Percentiles rank a stretch among this genome's conserved stretches.
These are phyloP conservation scores for Setaria viridis DNA, from an alignment of 202 grass and related monocot species.

Conservation along the genomic window DNA sequence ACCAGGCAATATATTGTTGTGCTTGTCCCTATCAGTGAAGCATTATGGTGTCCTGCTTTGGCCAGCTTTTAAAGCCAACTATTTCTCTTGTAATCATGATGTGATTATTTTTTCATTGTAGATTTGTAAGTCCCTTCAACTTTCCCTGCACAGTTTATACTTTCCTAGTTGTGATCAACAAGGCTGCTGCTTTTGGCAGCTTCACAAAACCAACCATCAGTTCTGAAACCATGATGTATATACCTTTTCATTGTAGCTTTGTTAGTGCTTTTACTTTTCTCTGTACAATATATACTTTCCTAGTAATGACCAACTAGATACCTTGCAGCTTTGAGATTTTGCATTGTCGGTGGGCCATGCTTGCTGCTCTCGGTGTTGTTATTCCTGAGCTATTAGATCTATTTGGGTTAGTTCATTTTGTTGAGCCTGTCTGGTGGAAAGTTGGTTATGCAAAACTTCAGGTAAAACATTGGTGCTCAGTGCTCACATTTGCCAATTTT, in stretches of 20 bases:
- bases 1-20: neutral
- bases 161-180: slow-evolving; percentile 21
- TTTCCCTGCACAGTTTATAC: slow-evolving; percentile 21
- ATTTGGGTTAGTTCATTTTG: slow-evolving; percentile 82
- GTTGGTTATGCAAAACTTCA: slow-evolving; percentile 99
- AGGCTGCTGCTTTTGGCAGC: neutral
- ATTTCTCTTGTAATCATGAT: slow-evolving; percentile 3
- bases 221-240: neutral
- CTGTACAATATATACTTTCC: slow-evolving; percentile 20
- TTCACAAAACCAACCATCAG: neutral
- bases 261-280: slow-evolving; percentile 7
- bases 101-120: slow-evolving; percentile 2
- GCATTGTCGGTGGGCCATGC: slow-evolving; percentile 96
- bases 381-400: slow-evolving; percentile 86
- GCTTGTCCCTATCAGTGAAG: neutral
- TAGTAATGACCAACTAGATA: slow-evolving; percentile 9
- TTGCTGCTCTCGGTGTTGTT: slow-evolving; percentile 88
- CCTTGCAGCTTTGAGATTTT: slow-evolving; percentile 91
- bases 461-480: slow-evolving; percentile 34
- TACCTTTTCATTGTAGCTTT: slow-evolving; percentile 11
- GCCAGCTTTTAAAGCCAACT: neutral
- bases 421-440: slow-evolving; percentile 98
- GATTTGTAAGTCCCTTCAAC: neutral
- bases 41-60: neutral
- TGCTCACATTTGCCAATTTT: neutral